These are phyloP conservation scores for Tolypocladium tundrense DNA, from an alignment of 2,329 filamentous ascomycete species.

Conservation along the genomic window DNA sequence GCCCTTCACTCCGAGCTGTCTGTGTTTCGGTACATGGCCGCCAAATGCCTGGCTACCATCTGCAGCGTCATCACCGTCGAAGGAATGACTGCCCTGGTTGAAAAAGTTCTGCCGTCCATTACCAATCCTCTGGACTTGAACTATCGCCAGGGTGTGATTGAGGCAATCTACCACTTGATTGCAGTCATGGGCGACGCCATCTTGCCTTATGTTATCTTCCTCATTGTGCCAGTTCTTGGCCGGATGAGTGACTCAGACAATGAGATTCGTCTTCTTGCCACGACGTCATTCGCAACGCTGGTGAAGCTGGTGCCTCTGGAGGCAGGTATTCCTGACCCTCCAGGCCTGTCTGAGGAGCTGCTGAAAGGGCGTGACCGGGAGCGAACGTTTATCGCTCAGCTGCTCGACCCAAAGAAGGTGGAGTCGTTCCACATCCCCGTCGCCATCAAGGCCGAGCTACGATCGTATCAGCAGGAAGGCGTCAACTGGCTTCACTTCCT, in stretches of 20 bases:
- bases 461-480: conserved; percentile 96
- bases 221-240: conserved; percentile 92
- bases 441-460: conserved; percentile 90
- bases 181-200: conserved; percentile 97
- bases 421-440: conserved; percentile 90
- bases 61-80: conserved; percentile 94
- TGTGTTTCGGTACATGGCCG: conserved; percentile 90
- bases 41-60: conserved; percentile 93
- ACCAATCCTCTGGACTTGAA: conserved; percentile 82
- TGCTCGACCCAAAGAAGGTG: conserved; percentile 93
- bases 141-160: conserved; percentile 85
- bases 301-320: conserved; percentile 96
- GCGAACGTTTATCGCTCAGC: conserved; percentile 91
- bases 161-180: conserved; percentile 93
- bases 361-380: conserved; percentile 87
- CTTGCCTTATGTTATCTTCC: conserved; percentile 94
- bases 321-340: conserved; percentile 92
- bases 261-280: conserved; percentile 86
- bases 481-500: conserved; percentile 98
- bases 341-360: conserved; percentile 79
- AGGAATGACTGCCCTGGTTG: conserved; percentile 91
- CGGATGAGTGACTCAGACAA: conserved; percentile 98
- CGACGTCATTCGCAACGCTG: conserved; percentile 91
- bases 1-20: conserved; percentile 81
- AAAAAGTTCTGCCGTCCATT: conserved; percentile 85